A percentile compares a stretch with the other conserved stretches of the same genome.
phyloP scores from a whole-genome alignment of 2,329 filamentous ascomycete species.

The Pseudocercospora pini-densiflorae region DNA sequence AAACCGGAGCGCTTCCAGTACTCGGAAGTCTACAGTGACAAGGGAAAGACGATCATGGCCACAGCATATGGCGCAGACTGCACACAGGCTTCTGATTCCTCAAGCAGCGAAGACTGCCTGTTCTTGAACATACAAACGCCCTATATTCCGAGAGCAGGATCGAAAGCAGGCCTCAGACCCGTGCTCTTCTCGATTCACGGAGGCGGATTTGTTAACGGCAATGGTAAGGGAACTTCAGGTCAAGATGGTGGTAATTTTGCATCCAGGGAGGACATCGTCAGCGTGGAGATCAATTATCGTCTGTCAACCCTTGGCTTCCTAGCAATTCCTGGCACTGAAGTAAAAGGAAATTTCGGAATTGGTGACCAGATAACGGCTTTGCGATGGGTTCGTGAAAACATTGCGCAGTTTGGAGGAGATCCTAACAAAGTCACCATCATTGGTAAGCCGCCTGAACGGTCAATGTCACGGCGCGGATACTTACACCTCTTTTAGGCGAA shows the following conservation, averaged over 20 bases:
- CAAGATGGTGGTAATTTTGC: constrained; percentile 59
- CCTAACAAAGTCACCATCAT: constrained; percentile 46
- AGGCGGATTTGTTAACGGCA: constrained; percentile 60
- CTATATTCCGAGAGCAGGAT: constrained; percentile 47
- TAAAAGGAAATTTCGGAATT: constrained; percentile 61
- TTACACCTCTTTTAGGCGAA: constrained; percentile 53
- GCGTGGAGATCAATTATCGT: constrained; percentile 66
- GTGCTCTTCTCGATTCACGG: constrained; percentile 61
- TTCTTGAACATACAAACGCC: constrained; percentile 56
- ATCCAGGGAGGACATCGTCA: constrained; percentile 62
- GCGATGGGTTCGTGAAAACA: constrained; percentile 53
- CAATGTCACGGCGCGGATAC: constrained; percentile 35
- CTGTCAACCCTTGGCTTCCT: constrained; percentile 63
- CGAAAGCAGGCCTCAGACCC: constrained; percentile 46
- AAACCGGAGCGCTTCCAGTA: constrained; percentile 51
- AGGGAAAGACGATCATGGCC: constrained; percentile 51
- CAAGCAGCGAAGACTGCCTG: constrained; percentile 51
- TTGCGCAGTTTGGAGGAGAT: constrained; percentile 54
- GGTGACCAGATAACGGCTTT: constrained; percentile 57
- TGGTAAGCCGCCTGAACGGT: constrained; percentile 25
- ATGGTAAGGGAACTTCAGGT: constrained; percentile 40
- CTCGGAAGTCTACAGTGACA: constrained; percentile 51
- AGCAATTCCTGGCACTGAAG: constrained; percentile 59
- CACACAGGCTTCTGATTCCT: constrained; percentile 39
- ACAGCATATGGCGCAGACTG: constrained; percentile 54